These are phyloP conservation scores for Heracleum sosnowskyi DNA, from an alignment of 129 eudicot genomes.

Conservation along the genomic window DNA sequence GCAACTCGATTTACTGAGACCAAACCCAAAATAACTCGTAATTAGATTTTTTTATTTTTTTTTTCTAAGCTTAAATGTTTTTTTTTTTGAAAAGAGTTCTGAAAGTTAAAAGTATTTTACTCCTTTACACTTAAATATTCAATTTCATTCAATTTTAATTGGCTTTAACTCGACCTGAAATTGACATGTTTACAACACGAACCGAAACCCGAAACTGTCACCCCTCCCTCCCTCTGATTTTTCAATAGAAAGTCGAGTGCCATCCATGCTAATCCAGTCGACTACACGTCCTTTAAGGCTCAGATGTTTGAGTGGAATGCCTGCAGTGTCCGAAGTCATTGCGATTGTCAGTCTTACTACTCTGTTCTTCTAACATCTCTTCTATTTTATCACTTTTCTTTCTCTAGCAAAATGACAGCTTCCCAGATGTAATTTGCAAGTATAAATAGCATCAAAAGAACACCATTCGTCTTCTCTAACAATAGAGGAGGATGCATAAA, in stretches of 20 bases:
- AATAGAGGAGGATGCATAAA: background rate
- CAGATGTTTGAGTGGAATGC: background rate
- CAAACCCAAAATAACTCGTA: too few species aligned
- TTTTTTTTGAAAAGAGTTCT: too few species aligned
- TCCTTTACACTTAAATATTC: too few species aligned
- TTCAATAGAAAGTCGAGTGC: constrained; percentile 7
- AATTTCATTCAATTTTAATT: too few species aligned
- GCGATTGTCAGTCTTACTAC: background rate
- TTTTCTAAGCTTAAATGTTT: too few species aligned
- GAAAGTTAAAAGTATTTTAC: too few species aligned
- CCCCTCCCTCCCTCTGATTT: background rate
- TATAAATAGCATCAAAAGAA: too few species aligned
- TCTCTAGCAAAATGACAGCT: constrained; percentile 10
- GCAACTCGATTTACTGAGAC: too few species aligned
- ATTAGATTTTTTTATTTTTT: too few species aligned
- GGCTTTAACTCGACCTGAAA: too few species aligned
- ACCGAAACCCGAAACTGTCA: too few species aligned
- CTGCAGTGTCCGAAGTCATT: background rate
- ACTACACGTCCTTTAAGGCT: constrained; percentile 7
- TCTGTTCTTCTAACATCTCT: background rate
- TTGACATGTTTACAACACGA: too few species aligned
- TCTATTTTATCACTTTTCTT: constrained; percentile 6
- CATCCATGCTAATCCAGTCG: constrained; percentile 24
- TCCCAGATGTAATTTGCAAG: constrained; percentile 12
- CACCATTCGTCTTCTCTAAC: background rate